phyloP scores from a whole-genome alignment of 108 stramenopile genomes.

The Nannochloropsis granulata region DNA sequence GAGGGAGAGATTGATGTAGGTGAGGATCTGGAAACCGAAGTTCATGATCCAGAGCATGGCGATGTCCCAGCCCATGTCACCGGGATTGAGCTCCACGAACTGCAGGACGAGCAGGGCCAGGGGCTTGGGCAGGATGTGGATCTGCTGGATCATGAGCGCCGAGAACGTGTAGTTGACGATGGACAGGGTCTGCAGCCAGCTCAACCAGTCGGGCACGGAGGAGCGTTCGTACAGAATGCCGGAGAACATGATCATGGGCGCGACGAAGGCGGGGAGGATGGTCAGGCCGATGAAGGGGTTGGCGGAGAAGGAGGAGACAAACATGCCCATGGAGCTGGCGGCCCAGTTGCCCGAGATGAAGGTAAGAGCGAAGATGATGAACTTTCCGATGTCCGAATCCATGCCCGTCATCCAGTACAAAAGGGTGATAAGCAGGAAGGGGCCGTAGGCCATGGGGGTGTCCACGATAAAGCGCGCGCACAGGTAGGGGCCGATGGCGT shows the following conservation, averaged over 20 bases:
- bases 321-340: background rate
- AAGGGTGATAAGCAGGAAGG: background rate
- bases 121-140: background rate
- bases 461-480: background rate
- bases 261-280: background rate
- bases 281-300: background rate
- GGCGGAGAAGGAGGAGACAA: background rate
- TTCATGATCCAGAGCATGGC: background rate
- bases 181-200: background rate
- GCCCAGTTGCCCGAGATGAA: background rate
- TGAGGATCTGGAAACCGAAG: background rate
- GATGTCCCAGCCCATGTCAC: background rate
- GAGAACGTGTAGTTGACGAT: background rate
- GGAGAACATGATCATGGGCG: background rate
- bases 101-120: background rate
- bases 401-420: background rate
- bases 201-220: background rate
- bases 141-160: background rate
- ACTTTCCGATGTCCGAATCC: background rate
- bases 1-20: background rate
- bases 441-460: background rate
- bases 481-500: background rate
- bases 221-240: background rate
- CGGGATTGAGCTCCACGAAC: background rate
- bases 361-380: background rate